Conservation (phyloP, 2,329 filamentous ascomycete genomes). For the Fusarium nanum region DNA sequence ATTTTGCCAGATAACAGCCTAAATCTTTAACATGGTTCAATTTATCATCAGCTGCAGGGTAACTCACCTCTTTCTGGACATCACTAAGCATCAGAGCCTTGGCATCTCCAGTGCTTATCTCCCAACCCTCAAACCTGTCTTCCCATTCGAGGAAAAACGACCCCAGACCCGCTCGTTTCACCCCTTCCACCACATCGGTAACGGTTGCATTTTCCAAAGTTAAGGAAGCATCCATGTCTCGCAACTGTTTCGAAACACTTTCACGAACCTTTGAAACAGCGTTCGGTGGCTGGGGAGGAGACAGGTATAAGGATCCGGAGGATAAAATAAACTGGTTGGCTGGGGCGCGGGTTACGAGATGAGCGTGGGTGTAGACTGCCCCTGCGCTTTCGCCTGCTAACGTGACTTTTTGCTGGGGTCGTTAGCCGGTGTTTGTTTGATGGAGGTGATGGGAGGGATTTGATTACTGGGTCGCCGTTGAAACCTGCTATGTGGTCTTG, state of each 20-base stretch:
- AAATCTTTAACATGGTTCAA: rapidly evolving
- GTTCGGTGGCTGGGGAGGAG: slow-evolving; percentile 52
- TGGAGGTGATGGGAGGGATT: no score
- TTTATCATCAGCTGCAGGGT: rapidly evolving
- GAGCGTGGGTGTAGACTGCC: slow-evolving; percentile 58
- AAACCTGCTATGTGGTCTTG: slow-evolving; percentile 42
- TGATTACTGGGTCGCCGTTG: slow-evolving; percentile 47
- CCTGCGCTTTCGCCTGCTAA: slow-evolving; percentile 60
- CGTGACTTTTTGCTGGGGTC: slow-evolving; percentile 52
- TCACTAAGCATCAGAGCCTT: slow-evolving; percentile 3
- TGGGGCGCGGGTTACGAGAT: slow-evolving; percentile 50
- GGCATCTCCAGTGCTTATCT: background rate
- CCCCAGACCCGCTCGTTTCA: background rate
- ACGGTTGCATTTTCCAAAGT: background rate
- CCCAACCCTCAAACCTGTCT: background rate
- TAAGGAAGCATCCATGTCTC: slow-evolving; percentile 38
- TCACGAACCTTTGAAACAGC: background rate
- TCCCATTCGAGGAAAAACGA: slow-evolving; percentile 27
- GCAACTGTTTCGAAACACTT: background rate
- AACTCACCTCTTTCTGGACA: slow-evolving; percentile 2
- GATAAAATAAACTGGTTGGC: slow-evolving; percentile 51
- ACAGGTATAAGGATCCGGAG: slow-evolving; percentile 57
- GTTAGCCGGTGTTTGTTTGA: no score
- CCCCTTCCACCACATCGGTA: background rate
- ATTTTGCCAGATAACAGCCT: slow-evolving; percentile 6